These are phyloP conservation scores for Xylariaceae sp. DNA, from an alignment of 2,329 filamentous ascomycete genomes.

Conservation along the genomic window DNA sequence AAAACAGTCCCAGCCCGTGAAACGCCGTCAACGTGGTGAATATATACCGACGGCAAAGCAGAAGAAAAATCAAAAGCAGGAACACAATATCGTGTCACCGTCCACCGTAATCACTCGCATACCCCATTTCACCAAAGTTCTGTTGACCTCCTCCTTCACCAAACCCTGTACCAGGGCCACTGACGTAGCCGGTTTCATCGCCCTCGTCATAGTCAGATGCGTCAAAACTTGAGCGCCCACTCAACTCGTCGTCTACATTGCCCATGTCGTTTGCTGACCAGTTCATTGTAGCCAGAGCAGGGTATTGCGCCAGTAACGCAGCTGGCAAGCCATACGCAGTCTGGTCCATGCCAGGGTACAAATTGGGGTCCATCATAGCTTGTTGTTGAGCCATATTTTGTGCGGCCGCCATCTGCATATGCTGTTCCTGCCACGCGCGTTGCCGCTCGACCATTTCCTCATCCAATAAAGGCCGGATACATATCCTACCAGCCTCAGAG, in stretches of 20 bases:
- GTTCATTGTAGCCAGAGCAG: conserved; percentile 83
- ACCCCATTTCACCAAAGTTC: conserved; percentile 52
- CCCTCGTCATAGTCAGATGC: conserved; percentile 73
- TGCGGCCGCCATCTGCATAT: conserved; percentile 51
- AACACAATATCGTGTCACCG: conserved; percentile 27
- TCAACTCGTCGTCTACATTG: conserved; percentile 73
- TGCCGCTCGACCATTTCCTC: conserved; percentile 86
- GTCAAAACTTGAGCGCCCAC: conserved; percentile 77
- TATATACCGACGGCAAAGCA: no score
- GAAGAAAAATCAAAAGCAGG: conserved; percentile 1
- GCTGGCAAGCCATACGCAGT: conserved; percentile 72
- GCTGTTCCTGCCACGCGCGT: conserved; percentile 68
- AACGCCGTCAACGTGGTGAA: conserved; percentile 5
- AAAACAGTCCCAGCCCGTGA: conserved; percentile 8
- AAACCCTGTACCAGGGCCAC: conserved; percentile 57
- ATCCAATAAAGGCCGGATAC: conserved; percentile 94
- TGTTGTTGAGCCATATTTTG: conserved; percentile 56
- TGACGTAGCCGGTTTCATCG: conserved; percentile 66
- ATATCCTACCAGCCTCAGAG: conserved; percentile 90
- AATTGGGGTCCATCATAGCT: conserved; percentile 43
- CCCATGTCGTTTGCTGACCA: conserved; percentile 68
- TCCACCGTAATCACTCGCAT: conserved; percentile 50
- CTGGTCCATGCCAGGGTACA: conserved; percentile 54
- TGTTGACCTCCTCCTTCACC: conserved; percentile 54
- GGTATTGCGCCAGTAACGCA: conserved; percentile 86